phyloP scores from a whole-genome alignment of 1,284 basidiomycete genomes.

The Grifola frondosa region DNA sequence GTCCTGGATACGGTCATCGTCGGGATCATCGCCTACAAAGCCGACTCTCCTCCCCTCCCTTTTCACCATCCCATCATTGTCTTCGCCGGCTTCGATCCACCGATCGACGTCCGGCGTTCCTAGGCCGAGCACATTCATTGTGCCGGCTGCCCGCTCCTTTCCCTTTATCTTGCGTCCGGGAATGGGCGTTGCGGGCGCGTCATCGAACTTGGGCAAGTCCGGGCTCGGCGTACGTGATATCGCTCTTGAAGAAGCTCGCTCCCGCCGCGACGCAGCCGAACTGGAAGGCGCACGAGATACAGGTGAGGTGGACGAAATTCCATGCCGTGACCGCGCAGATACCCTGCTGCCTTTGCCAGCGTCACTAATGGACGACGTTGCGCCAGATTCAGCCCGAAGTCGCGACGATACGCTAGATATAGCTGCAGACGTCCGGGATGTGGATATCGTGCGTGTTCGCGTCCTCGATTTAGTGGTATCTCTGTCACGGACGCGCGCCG shows the following conservation, averaged over 20 bases:
- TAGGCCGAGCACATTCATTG: slow-evolving; percentile 42
- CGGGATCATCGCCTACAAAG: slow-evolving; percentile 28
- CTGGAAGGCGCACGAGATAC: slow-evolving; percentile 10
- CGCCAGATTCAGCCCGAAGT: slow-evolving; percentile 21
- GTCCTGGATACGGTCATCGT: too few species aligned
- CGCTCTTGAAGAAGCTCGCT: too few species aligned
- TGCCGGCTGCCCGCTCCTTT: slow-evolving; percentile 16
- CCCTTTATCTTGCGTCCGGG: slow-evolving; percentile 30
- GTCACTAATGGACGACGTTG: slow-evolving; percentile 17
- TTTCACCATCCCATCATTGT: slow-evolving; percentile 12
- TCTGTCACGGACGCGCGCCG: slow-evolving; percentile 10
- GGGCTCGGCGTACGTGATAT: slow-evolving; percentile 51
- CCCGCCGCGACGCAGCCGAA: slow-evolving; percentile 23
- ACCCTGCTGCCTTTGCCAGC: slow-evolving; percentile 18
- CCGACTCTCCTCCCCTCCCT: slow-evolving; percentile 31
- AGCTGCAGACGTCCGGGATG: slow-evolving; percentile 5
- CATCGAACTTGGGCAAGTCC: slow-evolving; percentile 41
- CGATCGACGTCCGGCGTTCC: slow-evolving; percentile 49
- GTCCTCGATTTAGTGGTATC: slow-evolving; percentile 5
- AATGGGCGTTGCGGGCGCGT: slow-evolving; percentile 43
- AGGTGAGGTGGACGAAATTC: slow-evolving; percentile 9
- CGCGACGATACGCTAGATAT: slow-evolving; percentile 19
- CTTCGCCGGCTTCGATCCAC: slow-evolving; percentile 41
- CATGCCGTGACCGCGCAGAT: slow-evolving; percentile 6
- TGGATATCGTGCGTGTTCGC: slow-evolving; percentile 10